phyloP scores from a whole-genome alignment of 768 basidiomycete genomes.

The Hygrocybe punicea region DNA sequence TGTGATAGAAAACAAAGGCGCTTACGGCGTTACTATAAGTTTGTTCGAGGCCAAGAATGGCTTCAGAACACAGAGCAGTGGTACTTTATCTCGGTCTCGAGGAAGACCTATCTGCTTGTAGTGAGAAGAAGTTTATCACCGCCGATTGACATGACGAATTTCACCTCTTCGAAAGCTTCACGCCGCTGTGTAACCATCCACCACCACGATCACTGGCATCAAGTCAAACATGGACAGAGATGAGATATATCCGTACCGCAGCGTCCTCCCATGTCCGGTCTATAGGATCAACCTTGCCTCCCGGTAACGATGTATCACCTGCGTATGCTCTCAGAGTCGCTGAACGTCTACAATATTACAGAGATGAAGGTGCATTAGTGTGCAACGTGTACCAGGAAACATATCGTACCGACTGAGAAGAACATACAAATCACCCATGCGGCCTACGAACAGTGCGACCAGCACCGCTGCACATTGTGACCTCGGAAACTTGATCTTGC shows the following conservation, averaged over 20 bases:
- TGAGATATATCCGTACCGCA: conserved; percentile 51
- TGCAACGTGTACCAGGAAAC: conserved; percentile 3
- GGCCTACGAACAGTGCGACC: conserved; percentile 80
- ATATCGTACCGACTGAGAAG: conserved; percentile 69
- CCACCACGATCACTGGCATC: background rate
- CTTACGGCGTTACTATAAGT: conserved; percentile 82
- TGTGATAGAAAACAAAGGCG: background rate
- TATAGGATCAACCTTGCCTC: conserved; percentile 70
- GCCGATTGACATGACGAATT: conserved; percentile 2
- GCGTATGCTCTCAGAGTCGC: conserved; percentile 71
- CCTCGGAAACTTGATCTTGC: conserved; percentile 47
- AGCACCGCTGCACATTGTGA: conserved; percentile 70
- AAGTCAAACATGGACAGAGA: background rate
- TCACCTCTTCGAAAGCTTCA: conserved; percentile 88
- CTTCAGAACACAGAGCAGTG: conserved; percentile 72
- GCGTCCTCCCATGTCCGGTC: conserved; percentile 75
- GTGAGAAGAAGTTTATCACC: background rate
- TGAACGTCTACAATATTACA: conserved; percentile 53
- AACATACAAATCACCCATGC: conserved; percentile 81
- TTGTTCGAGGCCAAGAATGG: conserved; percentile 72
- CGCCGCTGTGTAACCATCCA: conserved; percentile 56
- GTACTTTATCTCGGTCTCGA: conserved; percentile 62
- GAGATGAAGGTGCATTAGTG: background rate
- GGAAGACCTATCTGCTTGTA: conserved; percentile 74
- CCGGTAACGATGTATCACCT: conserved; percentile 85